Evolutionary conservation across 441 rosid species (phyloP).

Genomic region (Populus tomentosa): DNA sequence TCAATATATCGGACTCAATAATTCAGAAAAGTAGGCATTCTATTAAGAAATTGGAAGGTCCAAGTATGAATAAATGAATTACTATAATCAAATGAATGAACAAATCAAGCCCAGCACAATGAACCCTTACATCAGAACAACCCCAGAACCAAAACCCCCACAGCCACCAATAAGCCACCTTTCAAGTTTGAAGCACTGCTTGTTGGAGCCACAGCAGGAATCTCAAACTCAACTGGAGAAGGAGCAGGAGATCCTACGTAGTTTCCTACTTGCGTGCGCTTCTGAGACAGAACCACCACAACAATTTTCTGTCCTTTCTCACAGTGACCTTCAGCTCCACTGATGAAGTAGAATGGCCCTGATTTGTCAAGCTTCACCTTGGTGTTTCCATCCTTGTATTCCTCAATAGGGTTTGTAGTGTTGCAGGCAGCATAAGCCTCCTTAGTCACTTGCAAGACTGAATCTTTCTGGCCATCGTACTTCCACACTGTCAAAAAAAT

Average conservation of each 20-base stretch:
- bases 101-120: not conserved
- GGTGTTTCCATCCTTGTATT: slow-evolving; percentile 61
- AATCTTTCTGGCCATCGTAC: slow-evolving; percentile 66
- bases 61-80: slow-evolving; percentile 2
- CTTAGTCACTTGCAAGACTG: slow-evolving; percentile 63
- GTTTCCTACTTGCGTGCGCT: slow-evolving; percentile 25
- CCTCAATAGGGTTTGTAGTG: slow-evolving; percentile 50
- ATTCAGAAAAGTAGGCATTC: not conserved
- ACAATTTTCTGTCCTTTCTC: slow-evolving; percentile 72
- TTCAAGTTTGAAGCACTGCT: slow-evolving; percentile 32
- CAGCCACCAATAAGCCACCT: slow-evolving; percentile 21
- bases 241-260: slow-evolving; percentile 63
- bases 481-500: slow-evolving; percentile 57
- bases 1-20: too few species aligned
- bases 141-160: slow-evolving; percentile 27
- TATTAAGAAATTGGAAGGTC: not conserved
- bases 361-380: slow-evolving; percentile 58
- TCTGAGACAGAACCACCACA: slow-evolving; percentile 45
- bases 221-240: slow-evolving; percentile 41
- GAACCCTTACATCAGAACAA: slow-evolving; percentile 18
- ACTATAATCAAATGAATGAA: not conserved
- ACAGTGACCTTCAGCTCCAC: slow-evolving; percentile 74
- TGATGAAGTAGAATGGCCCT: slow-evolving; percentile 77
- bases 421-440: slow-evolving; percentile 67
- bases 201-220: slow-evolving; percentile 67